Evolutionary conservation across 2,329 filamentous ascomycete genomes (phyloP), one percentile per base, ranked within the genome.

Genomic region (Didymellaceae sp.): DNA sequence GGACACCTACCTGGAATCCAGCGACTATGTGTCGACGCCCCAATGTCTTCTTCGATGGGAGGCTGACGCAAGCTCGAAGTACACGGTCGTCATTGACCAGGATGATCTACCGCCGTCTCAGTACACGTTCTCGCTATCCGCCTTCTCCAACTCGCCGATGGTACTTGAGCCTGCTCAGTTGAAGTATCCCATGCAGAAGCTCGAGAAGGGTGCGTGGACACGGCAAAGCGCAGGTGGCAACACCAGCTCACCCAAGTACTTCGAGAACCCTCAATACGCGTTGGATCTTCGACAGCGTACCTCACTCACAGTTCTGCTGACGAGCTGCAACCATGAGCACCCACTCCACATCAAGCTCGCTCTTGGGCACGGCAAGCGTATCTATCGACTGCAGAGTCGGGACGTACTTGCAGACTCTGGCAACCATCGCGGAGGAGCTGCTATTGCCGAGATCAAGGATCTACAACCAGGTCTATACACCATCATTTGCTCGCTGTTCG

Each of bases 11-110:
- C 71, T 89, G 0, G 85, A 90, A 62, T 85, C 88, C 26, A 89
- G 88, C 0, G 89, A 90, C n/a, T 96, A 90, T 56, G 91, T 97
- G 25, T 93, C 97, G 73, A 95, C 92, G 2, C 91, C 91, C 1
- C 95, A 97, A 71, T 96, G 90, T 0, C 83, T 99, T 6, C 84
- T 95, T 34, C 86, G 88, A 50, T 81, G 96, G 54, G 82, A 89
- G 21, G 80, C 81, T 50, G 73, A 79, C n/a, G 69, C 79, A 1
- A 71, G 75, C 13, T 74, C 75, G 9, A 75, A 74, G 0, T 84
- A 84, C 61, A 86, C 84, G 0, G 77, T 89, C 5, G 89, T 92
- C 6, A 79, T 91, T 21, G 87, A 91, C 13, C 88, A 95, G 62
- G 87, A 95, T 63, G 86, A 88, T 28, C 80, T 97, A 4, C 87